Evolutionary conservation across 148 eudicot species (phyloP), one percentile per base, ranked within the genome.

Genomic region (Rhododendron mucronatum): DNA sequence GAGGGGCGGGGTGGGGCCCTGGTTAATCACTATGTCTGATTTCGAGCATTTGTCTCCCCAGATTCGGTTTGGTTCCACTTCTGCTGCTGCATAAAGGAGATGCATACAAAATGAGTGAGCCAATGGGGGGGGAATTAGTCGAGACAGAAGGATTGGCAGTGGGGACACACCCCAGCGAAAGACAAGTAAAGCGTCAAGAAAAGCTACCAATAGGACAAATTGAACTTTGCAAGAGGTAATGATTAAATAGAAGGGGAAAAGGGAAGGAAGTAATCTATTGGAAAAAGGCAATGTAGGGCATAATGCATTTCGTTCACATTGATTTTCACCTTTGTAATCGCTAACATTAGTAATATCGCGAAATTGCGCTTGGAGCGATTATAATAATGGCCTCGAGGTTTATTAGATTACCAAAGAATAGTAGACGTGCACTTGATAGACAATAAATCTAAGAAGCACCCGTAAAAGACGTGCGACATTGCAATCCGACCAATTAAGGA

Each of bases 31-130:
- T 8, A 95, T 89, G 81, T 94, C 93, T 1, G 93, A 89, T 26
- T 83, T 88, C 3, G 93, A 89, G 81, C 96, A 95, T 74, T 83
- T 88, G 73, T 92, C 96, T 57, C 91, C 95, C 95, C 93, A 92
- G 77, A 92, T 90, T 63, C 98, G 83, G 86, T 83, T 83, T 5
- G 95, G 95, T 69, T 93, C 88, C 82, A 91, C 92, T 78, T 74
- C 73, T 13, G 53, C 85, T 45, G 91, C 91, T 92, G 87, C 85
- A 28, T 18, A 85, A 35, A 67, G 39, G 33, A 74, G 35, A 44
- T 33, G 21, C 65, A 74, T 9, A 35, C 7, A 74, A 51, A 84
- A 65, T 65, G 3, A n/a, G n/a, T 65, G 71, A 65, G 30, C 69
- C 28, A n/a, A 65, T 65, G 10, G 63, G 63, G 73, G 35, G 10